Evolutionary conservation across 78 protist genomes (phyloP).

Genomic region (Polysphondylium violaceum): DNA sequence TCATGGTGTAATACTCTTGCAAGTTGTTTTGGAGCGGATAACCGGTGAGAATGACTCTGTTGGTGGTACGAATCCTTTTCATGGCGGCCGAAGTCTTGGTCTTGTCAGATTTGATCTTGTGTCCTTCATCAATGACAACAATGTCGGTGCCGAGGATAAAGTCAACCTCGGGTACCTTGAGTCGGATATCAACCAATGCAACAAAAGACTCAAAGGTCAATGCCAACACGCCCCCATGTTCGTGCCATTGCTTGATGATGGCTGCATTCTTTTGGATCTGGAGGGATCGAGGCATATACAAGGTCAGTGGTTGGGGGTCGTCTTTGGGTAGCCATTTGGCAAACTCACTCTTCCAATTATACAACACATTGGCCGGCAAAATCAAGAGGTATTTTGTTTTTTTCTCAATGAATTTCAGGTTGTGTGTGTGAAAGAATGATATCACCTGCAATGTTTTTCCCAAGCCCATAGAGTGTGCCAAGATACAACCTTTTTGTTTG

Average conservation of each 20-base stretch:
- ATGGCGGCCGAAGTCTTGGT: conserved; percentile 1
- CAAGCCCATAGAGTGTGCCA: conserved; percentile 94
- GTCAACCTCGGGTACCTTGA: background rate
- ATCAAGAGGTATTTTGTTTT: conserved; percentile 27
- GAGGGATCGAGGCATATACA: background rate
- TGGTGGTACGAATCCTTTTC: background rate
- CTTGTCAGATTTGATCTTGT: conserved; percentile 68
- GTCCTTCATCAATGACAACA: conserved; percentile 91
- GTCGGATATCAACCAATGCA: background rate
- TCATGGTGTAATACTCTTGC: conserved; percentile 91
- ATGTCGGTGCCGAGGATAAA: conserved; percentile 49
- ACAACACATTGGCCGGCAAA: conserved; percentile 53
- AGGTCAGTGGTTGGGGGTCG: too few relatives aligned
- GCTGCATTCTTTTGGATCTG: too few relatives aligned
- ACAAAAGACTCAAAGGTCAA: conserved; percentile 22
- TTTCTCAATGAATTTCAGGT: background rate
- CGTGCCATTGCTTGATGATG: background rate
- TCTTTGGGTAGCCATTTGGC: conserved; percentile 49
- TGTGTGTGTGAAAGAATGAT: conserved; percentile 58
- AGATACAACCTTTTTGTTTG: conserved; percentile 81
- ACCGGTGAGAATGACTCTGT: conserved; percentile 90
- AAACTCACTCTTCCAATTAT: conserved; percentile 55
- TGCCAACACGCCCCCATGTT: conserved; percentile 40
- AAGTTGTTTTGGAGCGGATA: conserved; percentile 94
- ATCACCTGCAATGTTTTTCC: conserved; percentile 88